Evolutionary conservation across 331 rosid species (phyloP).

Genomic region (Erythrophleum ivorense): DNA sequence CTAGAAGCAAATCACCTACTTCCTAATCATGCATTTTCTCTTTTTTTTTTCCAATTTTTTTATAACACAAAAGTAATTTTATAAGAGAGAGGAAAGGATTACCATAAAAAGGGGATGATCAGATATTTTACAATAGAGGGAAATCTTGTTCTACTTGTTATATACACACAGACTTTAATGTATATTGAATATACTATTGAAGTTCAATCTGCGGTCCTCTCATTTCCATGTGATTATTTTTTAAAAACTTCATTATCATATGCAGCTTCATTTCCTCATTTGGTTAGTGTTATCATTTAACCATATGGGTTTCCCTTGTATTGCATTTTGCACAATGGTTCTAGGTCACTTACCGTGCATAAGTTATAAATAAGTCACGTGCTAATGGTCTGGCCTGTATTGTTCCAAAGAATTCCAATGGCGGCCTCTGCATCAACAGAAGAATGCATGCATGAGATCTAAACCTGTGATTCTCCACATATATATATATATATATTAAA

Average conservation of each 20-base stretch:
- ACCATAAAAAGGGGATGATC: too few species aligned
- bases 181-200: neutral
- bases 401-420: conserved; percentile 83
- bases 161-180: neutral
- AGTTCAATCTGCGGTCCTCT: neutral
- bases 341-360: conserved; percentile 68
- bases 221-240: conserved; percentile 8
- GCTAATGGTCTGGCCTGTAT: conserved; percentile 78
- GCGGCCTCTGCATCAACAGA: conserved; percentile 72
- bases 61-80: neutral
- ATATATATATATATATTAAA: neutral
- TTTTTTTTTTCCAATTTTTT: neutral
- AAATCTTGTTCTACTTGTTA: neutral
- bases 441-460: conserved; percentile 33
- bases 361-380: conserved; percentile 78
- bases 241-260: neutral
- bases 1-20: neutral
- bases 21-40: neutral
- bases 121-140: neutral
- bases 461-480: conserved; percentile 9
- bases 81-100: neutral
- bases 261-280: neutral
- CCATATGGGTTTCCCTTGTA: conserved; percentile 15
- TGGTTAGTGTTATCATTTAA: conserved; percentile 37
- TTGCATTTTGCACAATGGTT: conserved; percentile 35